Conservation (phyloP, 495 filamentous ascomycete genomes). For the Darksidea phi region DNA sequence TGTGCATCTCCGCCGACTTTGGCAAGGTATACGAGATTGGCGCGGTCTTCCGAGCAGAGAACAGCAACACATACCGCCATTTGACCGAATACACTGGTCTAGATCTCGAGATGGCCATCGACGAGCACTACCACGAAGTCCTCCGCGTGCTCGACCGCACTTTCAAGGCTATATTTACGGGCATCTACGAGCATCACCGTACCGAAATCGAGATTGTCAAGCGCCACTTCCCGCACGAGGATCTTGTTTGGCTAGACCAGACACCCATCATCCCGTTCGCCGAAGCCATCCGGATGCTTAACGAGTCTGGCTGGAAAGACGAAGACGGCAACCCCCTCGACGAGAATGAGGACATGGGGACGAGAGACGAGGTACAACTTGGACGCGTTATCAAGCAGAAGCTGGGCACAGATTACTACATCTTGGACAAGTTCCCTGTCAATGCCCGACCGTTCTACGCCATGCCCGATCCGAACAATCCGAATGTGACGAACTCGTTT, state of each 20-base stretch:
- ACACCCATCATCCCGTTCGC: slow-evolving; percentile 79
- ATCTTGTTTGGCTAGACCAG: slow-evolving; percentile 74
- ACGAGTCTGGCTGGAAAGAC: slow-evolving; percentile 73
- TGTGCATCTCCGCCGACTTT: slow-evolving; percentile 89
- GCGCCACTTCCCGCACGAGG: slow-evolving; percentile 63
- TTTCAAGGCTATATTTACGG: slow-evolving; percentile 83
- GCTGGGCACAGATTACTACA: slow-evolving; percentile 87
- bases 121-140: slow-evolving; percentile 85
- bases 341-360: slow-evolving; percentile 74
- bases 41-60: slow-evolving; percentile 93
- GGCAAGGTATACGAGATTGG: slow-evolving; percentile 86
- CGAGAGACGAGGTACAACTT: slow-evolving; percentile 82
- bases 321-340: slow-evolving; percentile 70
- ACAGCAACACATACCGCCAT: slow-evolving; percentile 92
- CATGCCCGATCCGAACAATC: slow-evolving; percentile 79
- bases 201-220: slow-evolving; percentile 50
- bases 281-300: slow-evolving; percentile 76
- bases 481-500: slow-evolving; percentile 80
- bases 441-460: slow-evolving; percentile 88
- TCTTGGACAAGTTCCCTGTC: slow-evolving; percentile 88
- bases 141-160: slow-evolving; percentile 75
- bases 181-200: slow-evolving; percentile 51
- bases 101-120: slow-evolving; percentile 96
- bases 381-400: slow-evolving; percentile 81
- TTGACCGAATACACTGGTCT: slow-evolving; percentile 97